Evolutionary conservation across 1,139 yeast genomes (phyloP).

Genomic region (Schwanniomyces etchellsii): DNA sequence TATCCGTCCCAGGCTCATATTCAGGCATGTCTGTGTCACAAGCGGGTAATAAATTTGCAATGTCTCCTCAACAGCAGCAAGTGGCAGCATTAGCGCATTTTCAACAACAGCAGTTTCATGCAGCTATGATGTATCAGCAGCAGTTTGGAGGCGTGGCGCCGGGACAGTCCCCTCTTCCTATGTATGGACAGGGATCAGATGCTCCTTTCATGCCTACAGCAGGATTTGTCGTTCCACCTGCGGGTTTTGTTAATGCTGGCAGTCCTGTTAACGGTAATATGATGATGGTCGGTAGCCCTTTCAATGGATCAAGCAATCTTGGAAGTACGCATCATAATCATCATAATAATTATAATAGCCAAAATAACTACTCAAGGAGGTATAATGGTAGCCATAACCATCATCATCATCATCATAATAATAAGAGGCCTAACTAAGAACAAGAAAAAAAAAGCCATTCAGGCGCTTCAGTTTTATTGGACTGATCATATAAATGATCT

Average conservation of each 20-base stretch:
- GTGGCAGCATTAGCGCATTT: slow-evolving; percentile 20
- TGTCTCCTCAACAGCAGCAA: slow-evolving; percentile 23
- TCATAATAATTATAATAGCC: slow-evolving; percentile 7
- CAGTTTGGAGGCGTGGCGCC: slow-evolving; percentile 26
- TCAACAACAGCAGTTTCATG: slow-evolving; percentile 34
- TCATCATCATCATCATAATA: slow-evolving; percentile 5
- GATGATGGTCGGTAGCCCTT: slow-evolving; percentile 14
- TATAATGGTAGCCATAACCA: slow-evolving; percentile 8
- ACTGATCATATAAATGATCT: no score
- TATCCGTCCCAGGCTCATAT: slow-evolving; percentile 10
- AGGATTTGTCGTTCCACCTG: slow-evolving; percentile 32
- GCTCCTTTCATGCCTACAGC: slow-evolving; percentile 32
- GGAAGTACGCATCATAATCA: slow-evolving; percentile 7
- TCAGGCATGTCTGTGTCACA: slow-evolving; percentile 11
- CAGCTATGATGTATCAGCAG: slow-evolving; percentile 35
- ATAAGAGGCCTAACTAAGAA: slow-evolving; percentile 8
- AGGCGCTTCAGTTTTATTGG: no score
- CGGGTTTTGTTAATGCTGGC: slow-evolving; percentile 22
- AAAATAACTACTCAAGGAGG: slow-evolving; percentile 6
- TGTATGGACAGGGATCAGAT: slow-evolving; percentile 27
- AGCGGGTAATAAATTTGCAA: slow-evolving; percentile 14
- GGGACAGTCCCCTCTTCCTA: slow-evolving; percentile 30
- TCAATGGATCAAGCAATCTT: slow-evolving; percentile 3
- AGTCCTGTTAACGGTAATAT: slow-evolving; percentile 26
- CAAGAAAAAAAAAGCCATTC: no score